Conservation (phyloP, 768 basidiomycete species). For the Pulveroboletus ravenelii region DNA sequence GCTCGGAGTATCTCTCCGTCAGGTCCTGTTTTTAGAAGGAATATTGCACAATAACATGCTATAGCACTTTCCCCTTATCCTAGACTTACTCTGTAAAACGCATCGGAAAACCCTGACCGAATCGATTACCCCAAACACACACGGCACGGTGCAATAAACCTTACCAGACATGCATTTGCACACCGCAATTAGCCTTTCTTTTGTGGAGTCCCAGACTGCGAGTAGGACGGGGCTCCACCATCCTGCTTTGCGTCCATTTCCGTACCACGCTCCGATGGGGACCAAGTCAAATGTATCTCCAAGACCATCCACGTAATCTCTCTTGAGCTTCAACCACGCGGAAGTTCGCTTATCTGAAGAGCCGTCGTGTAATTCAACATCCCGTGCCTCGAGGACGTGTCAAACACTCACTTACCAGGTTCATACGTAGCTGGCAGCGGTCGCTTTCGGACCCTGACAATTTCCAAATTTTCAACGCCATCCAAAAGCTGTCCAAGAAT, state of each 20-base stretch:
- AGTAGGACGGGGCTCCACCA: slow-evolving; percentile 94
- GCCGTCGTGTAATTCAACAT: background rate
- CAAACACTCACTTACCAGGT: slow-evolving; percentile 40
- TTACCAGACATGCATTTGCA: slow-evolving; percentile 89
- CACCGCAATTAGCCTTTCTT: slow-evolving; percentile 63
- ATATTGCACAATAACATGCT: background rate
- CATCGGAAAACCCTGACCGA: slow-evolving; percentile 71
- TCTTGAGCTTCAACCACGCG: slow-evolving; percentile 90
- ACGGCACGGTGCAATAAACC: slow-evolving; percentile 13
- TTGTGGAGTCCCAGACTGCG: slow-evolving; percentile 64
- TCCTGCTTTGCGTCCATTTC: slow-evolving; percentile 79
- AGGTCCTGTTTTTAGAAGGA: slow-evolving; percentile 45
- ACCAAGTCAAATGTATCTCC: slow-evolving; percentile 74
- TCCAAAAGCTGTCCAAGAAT: slow-evolving; percentile 55
- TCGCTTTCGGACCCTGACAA: slow-evolving; percentile 46
- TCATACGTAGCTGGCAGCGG: slow-evolving; percentile 84
- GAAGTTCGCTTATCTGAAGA: slow-evolving; percentile 70
- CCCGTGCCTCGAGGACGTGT: background rate
- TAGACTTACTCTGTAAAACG: slow-evolving; percentile 58
- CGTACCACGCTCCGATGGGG: slow-evolving; percentile 83
- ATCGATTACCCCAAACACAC: slow-evolving; percentile 1
- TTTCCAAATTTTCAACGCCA: slow-evolving; percentile 39
- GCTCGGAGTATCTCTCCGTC: slow-evolving; percentile 57
- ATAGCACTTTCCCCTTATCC: background rate
- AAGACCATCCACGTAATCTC: slow-evolving; percentile 79